Percentiles rank a stretch among this genome's conserved stretches.
These are phyloP conservation scores for Xylaria curta DNA, from an alignment of 495 filamentous ascomycete genomes.

Conservation along the genomic window DNA sequence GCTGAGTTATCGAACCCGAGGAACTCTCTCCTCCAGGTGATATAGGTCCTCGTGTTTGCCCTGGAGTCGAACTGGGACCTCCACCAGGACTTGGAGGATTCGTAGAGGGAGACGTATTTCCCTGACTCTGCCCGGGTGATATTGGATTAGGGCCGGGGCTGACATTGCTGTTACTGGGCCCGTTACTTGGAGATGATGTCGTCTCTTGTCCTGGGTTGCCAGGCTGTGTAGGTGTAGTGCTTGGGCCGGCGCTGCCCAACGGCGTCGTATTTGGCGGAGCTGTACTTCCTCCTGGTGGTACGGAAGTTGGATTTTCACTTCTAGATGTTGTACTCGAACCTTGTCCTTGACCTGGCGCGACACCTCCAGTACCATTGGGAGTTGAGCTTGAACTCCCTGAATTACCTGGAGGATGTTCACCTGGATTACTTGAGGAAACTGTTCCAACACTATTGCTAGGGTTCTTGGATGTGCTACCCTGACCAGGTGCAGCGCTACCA, in stretches of 20 bases:
- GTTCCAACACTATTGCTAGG: slow-evolving; percentile 8
- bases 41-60: slow-evolving; percentile 1
- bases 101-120: background rate
- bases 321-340: slow-evolving; percentile 22
- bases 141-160: slow-evolving; percentile 18
- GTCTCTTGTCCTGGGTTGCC: slow-evolving; percentile 15
- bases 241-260: background rate
- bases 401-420: slow-evolving; percentile 10
- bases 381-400: slow-evolving; percentile 23
- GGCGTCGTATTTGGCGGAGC: slow-evolving; percentile 20
- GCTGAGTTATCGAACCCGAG: background rate
- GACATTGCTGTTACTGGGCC: slow-evolving; percentile 17
- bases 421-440: slow-evolving; percentile 24
- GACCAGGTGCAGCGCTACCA: slow-evolving; percentile 24
- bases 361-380: slow-evolving; percentile 24
- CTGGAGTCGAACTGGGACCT: slow-evolving; percentile 26
- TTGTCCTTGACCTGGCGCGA: slow-evolving; percentile 24
- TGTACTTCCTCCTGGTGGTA: slow-evolving; percentile 21
- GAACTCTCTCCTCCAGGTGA: background rate
- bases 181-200: slow-evolving; percentile 3
- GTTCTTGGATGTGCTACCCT: slow-evolving; percentile 9
- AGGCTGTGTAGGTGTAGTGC: slow-evolving; percentile 20
- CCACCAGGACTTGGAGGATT: background rate
- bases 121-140: background rate
- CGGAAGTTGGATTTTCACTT: slow-evolving; percentile 23